Percentiles rank a stretch among this genome's conserved stretches.
phyloP scores from a whole-genome alignment of 371 early-diverging fungal species.

The Nematocida ironsii region DNA sequence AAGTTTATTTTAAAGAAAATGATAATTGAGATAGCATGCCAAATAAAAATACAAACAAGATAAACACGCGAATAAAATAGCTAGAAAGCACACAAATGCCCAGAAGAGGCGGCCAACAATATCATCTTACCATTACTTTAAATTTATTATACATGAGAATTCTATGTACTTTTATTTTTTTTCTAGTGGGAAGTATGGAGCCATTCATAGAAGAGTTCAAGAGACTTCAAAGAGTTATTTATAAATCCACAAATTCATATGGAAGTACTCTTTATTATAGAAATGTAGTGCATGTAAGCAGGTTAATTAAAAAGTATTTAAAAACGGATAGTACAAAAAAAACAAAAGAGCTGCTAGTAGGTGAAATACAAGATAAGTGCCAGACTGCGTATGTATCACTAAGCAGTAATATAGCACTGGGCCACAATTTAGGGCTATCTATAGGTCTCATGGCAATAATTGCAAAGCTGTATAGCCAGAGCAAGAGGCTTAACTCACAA shows the following conservation, averaged over 20 bases:
- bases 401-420: slow-evolving; percentile 46
- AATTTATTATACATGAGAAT: background rate
- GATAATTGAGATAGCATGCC: too few species aligned
- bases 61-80: too few species aligned
- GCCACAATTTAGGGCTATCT: slow-evolving; percentile 39
- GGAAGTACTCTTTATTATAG: slow-evolving; percentile 32
- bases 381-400: slow-evolving; percentile 18
- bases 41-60: too few species aligned
- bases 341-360: slow-evolving; percentile 5
- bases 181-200: background rate
- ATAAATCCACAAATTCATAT: slow-evolving; percentile 43
- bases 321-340: background rate
- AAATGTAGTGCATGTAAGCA: slow-evolving; percentile 32
- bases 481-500: background rate
- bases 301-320: slow-evolving; percentile 9
- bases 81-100: background rate
- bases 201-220: background rate
- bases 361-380: slow-evolving; percentile 1
- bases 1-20: too few species aligned
- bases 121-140: background rate
- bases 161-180: background rate
- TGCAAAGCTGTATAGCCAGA: slow-evolving; percentile 17
- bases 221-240: slow-evolving; percentile 23
- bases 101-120: background rate
- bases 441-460: slow-evolving; percentile 21